Percentiles rank a stretch among this genome's conserved stretches.
Conservation (phyloP, 2,329 filamentous ascomycete species). For the Hymenoscyphus albidus region DNA sequence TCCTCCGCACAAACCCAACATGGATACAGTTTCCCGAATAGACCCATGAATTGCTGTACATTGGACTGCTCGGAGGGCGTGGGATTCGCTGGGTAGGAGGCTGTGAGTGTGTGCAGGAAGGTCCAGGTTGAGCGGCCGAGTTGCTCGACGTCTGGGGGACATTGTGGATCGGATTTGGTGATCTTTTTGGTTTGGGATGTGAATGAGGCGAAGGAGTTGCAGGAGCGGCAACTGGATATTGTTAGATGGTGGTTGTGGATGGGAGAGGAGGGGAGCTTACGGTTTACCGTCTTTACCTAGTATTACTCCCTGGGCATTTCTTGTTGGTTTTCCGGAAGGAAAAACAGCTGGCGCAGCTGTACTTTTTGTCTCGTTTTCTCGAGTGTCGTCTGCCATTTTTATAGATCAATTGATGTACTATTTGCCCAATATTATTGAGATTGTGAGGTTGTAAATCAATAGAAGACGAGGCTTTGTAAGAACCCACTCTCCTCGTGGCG, state of each 20-base stretch:
- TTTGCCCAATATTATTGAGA: too few species aligned
- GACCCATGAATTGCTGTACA: constrained; percentile 69
- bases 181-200: constrained; percentile 53
- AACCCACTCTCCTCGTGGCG: not conserved
- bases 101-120: constrained; percentile 85
- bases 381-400: constrained; percentile 31
- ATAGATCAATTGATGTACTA: not conserved
- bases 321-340: constrained; percentile 37
- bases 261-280: constrained; percentile 47
- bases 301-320: constrained; percentile 67
- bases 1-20: constrained; percentile 96
- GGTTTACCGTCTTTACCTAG: constrained; percentile 80
- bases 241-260: not conserved
- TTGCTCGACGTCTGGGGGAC: constrained; percentile 83
- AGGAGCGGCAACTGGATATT: constrained; percentile 61
- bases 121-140: constrained; percentile 92
- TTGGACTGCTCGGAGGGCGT: constrained; percentile 67
- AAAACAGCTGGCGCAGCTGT: constrained; percentile 11
- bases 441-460: not conserved
- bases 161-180: constrained; percentile 47
- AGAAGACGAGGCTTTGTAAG: constrained; percentile 13
- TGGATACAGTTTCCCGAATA: constrained; percentile 86
- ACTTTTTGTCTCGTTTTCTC: constrained; percentile 20
- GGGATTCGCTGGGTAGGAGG: constrained; percentile 73
- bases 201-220: constrained; percentile 59